Base-by-base conservation (phyloP, 345 rosid genomes). In the Eucalyptus regnans region DNA sequence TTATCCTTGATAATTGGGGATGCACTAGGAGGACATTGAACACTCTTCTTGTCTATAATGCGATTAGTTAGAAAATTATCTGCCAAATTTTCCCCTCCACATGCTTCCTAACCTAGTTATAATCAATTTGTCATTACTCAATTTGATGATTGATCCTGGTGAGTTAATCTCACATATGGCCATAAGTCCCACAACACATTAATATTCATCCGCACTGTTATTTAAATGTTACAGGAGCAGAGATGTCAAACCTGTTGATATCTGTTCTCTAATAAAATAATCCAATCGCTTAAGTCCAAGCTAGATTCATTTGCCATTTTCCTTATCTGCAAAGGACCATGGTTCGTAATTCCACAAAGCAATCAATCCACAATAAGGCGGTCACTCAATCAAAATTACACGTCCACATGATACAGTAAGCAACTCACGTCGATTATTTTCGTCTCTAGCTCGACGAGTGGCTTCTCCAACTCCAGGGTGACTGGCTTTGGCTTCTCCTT, bases 231-330 rank as follows among this genome's bases (percentile, higher is more conserved):
- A 71, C 23, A 37, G 12, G 3, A 33, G 46, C 14, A 20, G 7
- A 5, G 46, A 71, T 71, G 81, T 27, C 46, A 71, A 90, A 96
- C 99, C 98, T 95, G 94, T 90, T 94, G 95, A 90, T 96, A 95
- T 90, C 95, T 96, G 87, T 90, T 94, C 93, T 97, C 98, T 90
- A 97, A 90, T 27, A 92, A 92, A 23, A 89, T 71, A 91, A 97
- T 97, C 94, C 95, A 97, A 89, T 96, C 96, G 88, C 91, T 94
- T 90, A 96, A 96, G 91, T 96, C 99, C 92, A 97, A 91, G 27
- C 99, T 97, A 66, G 98, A 95, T 89, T 95, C 98, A 80, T 93
- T 90, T 41, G 99, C 98, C 99, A 96, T 96, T 95, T 96, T 96
- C 94, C 94, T 92, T 91, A 97, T 97, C 99, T 97, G 94, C 27